Percentiles rank a stretch among this genome's conserved stretches.
These are phyloP conservation scores for Rhodofomes roseus DNA, from an alignment of 1,284 basidiomycete genomes.

Conservation along the genomic window DNA sequence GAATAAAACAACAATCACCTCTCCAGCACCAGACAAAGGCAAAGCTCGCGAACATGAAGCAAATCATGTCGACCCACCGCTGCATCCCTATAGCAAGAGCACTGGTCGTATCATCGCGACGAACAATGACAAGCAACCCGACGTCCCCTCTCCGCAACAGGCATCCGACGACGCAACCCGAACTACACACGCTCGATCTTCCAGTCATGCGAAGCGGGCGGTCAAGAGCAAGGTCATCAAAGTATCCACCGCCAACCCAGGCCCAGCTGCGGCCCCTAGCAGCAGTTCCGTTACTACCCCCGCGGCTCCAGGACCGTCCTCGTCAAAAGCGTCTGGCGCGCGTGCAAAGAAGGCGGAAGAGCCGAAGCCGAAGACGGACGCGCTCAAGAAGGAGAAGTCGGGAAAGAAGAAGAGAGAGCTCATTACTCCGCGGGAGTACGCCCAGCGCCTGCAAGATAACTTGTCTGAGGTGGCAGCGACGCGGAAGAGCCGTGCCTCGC, in stretches of 20 bases:
- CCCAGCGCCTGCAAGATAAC: slow-evolving; percentile 31
- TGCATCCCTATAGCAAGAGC: no score
- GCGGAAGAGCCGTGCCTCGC: slow-evolving; percentile 26
- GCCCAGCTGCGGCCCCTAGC: slow-evolving; percentile 1
- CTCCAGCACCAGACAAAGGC: no score
- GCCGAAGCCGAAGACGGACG: slow-evolving; percentile 8
- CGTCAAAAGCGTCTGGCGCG: not conserved
- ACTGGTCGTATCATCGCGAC: no score
- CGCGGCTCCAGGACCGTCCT: not conserved
- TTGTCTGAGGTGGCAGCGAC: slow-evolving; percentile 17
- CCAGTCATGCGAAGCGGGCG: not conserved
- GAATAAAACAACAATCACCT: no score
- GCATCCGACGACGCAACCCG: not conserved
- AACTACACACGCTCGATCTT: not conserved
- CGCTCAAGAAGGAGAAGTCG: slow-evolving; percentile 16
- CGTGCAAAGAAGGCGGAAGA: slow-evolving; percentile 11
- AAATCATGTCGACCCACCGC: no score
- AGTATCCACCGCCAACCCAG: not conserved
- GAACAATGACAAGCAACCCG: not conserved
- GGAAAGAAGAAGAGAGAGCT: slow-evolving; percentile 25
- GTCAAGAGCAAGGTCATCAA: not conserved
- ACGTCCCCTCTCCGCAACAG: no score
- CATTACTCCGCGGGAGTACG: slow-evolving; percentile 37
- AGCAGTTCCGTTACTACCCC: slow-evolving; percentile 20
- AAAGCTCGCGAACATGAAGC: no score